These are phyloP conservation scores for Puccinia hordei DNA, from an alignment of 1,284 basidiomycete species.

Conservation along the genomic window DNA sequence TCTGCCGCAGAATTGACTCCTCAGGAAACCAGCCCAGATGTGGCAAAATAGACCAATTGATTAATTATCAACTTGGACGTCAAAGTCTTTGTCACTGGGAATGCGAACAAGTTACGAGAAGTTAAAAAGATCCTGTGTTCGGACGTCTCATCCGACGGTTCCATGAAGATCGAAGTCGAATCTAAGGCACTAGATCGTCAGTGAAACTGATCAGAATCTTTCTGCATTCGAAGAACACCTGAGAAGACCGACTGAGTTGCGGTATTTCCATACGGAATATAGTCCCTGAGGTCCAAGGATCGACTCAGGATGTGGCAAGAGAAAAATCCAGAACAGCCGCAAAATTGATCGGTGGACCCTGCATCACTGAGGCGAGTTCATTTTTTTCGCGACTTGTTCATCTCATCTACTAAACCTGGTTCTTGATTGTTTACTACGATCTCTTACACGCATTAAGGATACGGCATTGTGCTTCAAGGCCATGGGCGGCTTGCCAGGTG, in stretches of 20 bases:
- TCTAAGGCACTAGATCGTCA: slow-evolving; percentile 34
- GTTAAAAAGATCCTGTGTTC: slow-evolving; percentile 55
- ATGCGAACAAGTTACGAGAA: slow-evolving; percentile 59
- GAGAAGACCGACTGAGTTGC: neutral
- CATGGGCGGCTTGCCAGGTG: slow-evolving; percentile 74
- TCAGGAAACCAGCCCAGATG: neutral
- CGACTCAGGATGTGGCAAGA: slow-evolving; percentile 82
- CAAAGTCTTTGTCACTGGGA: slow-evolving; percentile 58
- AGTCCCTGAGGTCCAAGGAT: slow-evolving; percentile 94
- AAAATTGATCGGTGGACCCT: slow-evolving; percentile 75
- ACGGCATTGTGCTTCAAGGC: slow-evolving; percentile 91
- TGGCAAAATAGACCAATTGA: neutral
- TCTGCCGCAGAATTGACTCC: neutral
- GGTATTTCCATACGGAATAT: neutral
- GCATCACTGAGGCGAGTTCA: slow-evolving; percentile 74
- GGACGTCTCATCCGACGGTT: neutral
- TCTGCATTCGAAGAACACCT: neutral
- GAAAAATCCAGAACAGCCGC: slow-evolving; percentile 86
- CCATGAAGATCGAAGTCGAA: slow-evolving; percentile 12
- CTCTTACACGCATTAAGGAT: slow-evolving; percentile 63
- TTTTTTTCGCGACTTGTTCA: neutral
- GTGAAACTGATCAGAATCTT: neutral
- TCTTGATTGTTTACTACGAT: neutral
- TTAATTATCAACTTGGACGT: neutral
- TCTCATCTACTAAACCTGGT: neutral